These are phyloP conservation scores for Mycena kentingensis DNA, from an alignment of 768 basidiomycete species.

Conservation along the genomic window DNA sequence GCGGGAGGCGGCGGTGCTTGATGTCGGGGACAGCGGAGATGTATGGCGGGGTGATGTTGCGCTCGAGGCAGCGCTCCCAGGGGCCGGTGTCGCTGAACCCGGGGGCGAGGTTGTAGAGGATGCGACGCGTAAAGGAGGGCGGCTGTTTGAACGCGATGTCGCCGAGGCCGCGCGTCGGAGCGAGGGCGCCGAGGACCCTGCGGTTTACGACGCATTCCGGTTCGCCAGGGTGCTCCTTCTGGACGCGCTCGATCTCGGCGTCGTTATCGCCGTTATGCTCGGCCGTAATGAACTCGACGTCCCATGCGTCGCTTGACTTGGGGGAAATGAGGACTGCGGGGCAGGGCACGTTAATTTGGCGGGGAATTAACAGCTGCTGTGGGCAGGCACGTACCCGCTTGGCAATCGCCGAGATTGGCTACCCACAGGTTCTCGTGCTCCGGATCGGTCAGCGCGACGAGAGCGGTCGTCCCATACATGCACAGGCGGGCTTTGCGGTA, in stretches of 20 bases:
- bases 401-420: constrained; percentile 80
- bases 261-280: constrained; percentile 73
- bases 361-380: not conserved
- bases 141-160: constrained; percentile 76
- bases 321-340: constrained; percentile 54
- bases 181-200: constrained; percentile 75
- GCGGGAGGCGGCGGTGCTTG: constrained; percentile 51
- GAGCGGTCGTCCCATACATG: constrained; percentile 80
- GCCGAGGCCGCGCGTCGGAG: constrained; percentile 73
- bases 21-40: constrained; percentile 68
- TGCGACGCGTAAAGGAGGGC: constrained; percentile 64
- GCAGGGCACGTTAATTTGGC: constrained; percentile 8
- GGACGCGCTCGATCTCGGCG: constrained; percentile 64
- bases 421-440: constrained; percentile 71
- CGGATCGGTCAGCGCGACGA: constrained; percentile 74
- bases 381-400: constrained; percentile 57
- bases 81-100: constrained; percentile 61
- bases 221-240: constrained; percentile 67
- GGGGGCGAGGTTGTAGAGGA: constrained; percentile 66
- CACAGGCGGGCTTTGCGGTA: constrained; percentile 67
- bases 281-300: constrained; percentile 59
- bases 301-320: constrained; percentile 53
- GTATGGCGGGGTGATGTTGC: constrained; percentile 66
- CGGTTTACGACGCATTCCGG: constrained; percentile 64
- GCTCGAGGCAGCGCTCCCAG: constrained; percentile 69